Base-by-base conservation (phyloP, 441 rosid species). In the Arabidopsis lyrata region DNA sequence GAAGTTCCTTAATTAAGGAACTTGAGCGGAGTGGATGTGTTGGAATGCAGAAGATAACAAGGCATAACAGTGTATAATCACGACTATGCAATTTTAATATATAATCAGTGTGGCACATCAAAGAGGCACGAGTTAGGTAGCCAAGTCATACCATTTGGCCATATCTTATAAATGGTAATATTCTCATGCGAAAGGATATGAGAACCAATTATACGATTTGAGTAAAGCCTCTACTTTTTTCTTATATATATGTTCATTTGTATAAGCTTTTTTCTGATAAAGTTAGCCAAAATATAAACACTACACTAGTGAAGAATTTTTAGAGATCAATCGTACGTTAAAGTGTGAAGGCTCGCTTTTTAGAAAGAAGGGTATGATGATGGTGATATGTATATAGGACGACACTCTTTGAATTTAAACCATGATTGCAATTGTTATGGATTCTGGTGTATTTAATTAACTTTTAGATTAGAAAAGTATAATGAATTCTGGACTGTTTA, bases 351-450 rank as follows among this genome's bases (percentile, higher is more conserved):
- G 66, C 53, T 62, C 36, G 36, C 66, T 44, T 62, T 62, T 29
- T 3, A 2, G 27, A 62, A 62, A 29, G 66, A 62, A 27, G 24
- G 5, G 8, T n/a, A 27, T 29, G 15, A 62, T 62, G 38, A 35
- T 58, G 38, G 14, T 47, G 52, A 15, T 42, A 14, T 41, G 9
- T 14, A 39, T 13, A 62, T 61, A 22, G 66, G 35, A 41, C 50
- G 35, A 41, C 50, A 41, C 66, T 41, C 66, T 41, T 41, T 61
- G 32, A 6, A 61, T 61, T 41, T 14, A 24, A 41, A 5, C 50
- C 16, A 62, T 62, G 52, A 62, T 62, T 62, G 53, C 67, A 62
- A 62, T 44, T 44, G 20, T 62, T 62, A 44, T 47, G 52, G 24
- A 3, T 47, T 16, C 52, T 62, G 52, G 2, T 24, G 67, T 15